These are phyloP conservation scores for Pythium aphanidermatum DNA, from an alignment of 352 stramenopile genomes.

Conservation along the genomic window DNA sequence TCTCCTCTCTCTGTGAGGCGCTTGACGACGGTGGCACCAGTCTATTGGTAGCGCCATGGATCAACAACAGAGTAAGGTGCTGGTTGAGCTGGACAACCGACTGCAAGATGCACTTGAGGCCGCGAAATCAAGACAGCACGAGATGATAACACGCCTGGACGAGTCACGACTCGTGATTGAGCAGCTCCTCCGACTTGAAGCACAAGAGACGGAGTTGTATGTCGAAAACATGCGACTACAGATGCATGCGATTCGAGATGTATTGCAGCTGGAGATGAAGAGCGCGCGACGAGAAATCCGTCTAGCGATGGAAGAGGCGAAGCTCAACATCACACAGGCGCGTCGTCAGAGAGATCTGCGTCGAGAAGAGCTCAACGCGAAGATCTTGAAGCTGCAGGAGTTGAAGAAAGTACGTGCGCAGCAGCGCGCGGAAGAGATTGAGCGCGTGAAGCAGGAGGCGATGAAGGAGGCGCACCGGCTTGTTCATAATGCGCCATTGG, in stretches of 20 bases:
- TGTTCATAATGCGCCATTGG: too few species aligned
- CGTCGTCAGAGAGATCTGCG: neutral
- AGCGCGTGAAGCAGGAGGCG: neutral
- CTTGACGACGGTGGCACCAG: too few species aligned
- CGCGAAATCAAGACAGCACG: conserved; percentile 5
- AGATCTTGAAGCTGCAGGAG: neutral
- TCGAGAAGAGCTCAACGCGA: neutral
- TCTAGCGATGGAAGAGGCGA: conserved; percentile 6
- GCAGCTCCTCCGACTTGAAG: conserved; percentile 16
- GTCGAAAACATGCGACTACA: conserved; percentile 17
- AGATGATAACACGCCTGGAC: conserved; percentile 12
- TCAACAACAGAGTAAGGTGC: conserved; percentile 1
- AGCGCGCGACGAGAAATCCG: conserved; percentile 9
- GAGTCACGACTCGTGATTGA: conserved; percentile 11
- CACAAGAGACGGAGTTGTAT: conserved; percentile 15
- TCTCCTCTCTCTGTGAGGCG: too few species aligned
- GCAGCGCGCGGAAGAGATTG: neutral
- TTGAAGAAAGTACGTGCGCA: too few species aligned
- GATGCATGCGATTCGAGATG: conserved; percentile 21
- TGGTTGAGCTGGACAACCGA: conserved; percentile 18
- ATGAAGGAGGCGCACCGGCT: neutral
- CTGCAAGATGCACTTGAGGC: conserved; percentile 13
- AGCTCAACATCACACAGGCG: conserved; percentile 6
- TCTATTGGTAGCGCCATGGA: neutral
- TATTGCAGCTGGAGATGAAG: conserved; percentile 24